Conservation (phyloP, 371 early-diverging fungal genomes). For the Mucor velutinosus region DNA sequence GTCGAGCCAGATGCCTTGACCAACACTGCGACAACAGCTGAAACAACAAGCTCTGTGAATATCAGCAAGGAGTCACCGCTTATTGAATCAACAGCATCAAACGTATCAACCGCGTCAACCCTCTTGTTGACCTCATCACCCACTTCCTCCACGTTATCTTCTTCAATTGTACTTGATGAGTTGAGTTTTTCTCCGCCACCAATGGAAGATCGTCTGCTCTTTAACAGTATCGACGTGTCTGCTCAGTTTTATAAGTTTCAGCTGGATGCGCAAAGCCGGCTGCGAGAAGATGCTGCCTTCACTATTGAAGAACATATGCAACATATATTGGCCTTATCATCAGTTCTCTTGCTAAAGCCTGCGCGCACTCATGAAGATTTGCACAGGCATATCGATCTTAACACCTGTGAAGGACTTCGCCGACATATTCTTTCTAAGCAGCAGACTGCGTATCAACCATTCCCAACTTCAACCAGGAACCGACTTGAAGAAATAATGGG, state of each 20-base stretch:
- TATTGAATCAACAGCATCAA: too few relatives aligned
- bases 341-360: slow-evolving; percentile 12
- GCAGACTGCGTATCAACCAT: slow-evolving; percentile 5
- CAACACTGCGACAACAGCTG: too few relatives aligned
- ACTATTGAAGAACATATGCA: slow-evolving; percentile 13
- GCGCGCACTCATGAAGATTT: slow-evolving; percentile 10
- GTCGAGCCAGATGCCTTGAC: too few relatives aligned
- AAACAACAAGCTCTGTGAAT: too few relatives aligned
- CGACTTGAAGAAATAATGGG: slow-evolving; percentile 9
- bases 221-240: neutral
- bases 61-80: too few relatives aligned
- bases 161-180: too few relatives aligned
- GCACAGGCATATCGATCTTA: slow-evolving; percentile 12
- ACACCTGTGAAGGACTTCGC: slow-evolving; percentile 4
- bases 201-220: neutral
- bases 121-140: too few relatives aligned
- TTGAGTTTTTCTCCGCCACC: too few relatives aligned
- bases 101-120: too few relatives aligned
- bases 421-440: slow-evolving; percentile 6
- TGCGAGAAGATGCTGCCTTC: slow-evolving; percentile 9
- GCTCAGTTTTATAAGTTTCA: slow-evolving; percentile 1
- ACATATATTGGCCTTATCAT: slow-evolving; percentile 10
- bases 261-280: slow-evolving; percentile 11
- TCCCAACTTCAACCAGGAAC: slow-evolving; percentile 8
- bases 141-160: too few relatives aligned